Base-by-base conservation (phyloP, 805 yeast species). In the Pichia kluyveri region DNA sequence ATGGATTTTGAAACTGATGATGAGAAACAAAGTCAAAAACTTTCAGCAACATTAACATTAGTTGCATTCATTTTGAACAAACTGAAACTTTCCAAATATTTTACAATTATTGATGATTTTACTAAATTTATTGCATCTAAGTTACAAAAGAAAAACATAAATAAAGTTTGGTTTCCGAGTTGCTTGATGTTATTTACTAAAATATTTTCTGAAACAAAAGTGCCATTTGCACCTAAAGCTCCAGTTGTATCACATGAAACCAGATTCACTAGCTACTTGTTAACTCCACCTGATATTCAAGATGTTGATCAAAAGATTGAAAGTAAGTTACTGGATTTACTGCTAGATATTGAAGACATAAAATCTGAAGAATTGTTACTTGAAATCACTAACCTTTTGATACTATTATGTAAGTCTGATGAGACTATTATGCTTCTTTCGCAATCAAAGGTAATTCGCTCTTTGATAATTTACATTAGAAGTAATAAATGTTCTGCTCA, bases 131-230 rank as follows among this genome's bases (percentile, higher is more conserved):
- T 79, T 31, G 57, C 65, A 12, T 61, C 57, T 1, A 65, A 67
- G 3, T 51, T 79, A 11, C 60, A 54, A 1, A 63, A 70, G 2
- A 70, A 69, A 38, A 58, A 60, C 49, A 65, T 64, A 2, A 71
- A 75, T 51, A 58, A 69, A 28, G 69, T 71, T 15, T 86, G 86
- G 83, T 78, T 79, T 56, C 75, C 83, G 0, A 70, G 75, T 48
- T 77, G 80, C 0, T 59, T 87, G 36, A 62, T 71, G 27, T 71
- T 81, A 5, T 69, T 79, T 42, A 86, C 80, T 47, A 76, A 74
- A 36, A 62, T 81, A 4, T 56, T 85, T 40, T 69, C 80, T 1
- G 73, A 70, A 40, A 67, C 77, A 3, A 71, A 70, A 34, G 65
- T 79, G 5, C 87, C 88, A 0, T 56, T 55, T 42, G 64, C 77